Evolutionary conservation across 2,329 filamentous ascomycete species (phyloP).

Genomic region (Alternaria sp.): DNA sequence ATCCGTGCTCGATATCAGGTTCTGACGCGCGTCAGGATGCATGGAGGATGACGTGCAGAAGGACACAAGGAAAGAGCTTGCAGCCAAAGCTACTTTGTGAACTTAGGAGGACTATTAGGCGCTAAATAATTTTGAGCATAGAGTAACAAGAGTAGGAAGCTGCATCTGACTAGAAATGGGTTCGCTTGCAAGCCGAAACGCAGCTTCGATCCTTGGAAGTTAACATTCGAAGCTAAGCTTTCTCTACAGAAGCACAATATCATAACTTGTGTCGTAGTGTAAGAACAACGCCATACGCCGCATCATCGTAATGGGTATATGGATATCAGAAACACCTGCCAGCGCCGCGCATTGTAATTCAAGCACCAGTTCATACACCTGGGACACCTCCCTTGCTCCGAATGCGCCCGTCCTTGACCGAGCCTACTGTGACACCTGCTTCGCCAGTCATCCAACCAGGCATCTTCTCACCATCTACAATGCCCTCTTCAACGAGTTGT

Average conservation of each 20-base stretch:
- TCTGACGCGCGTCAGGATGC: background rate
- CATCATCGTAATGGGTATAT: conserved; percentile 31
- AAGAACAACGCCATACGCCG: conserved; percentile 23
- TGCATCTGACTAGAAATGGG: background rate
- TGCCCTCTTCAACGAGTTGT: conserved; percentile 76
- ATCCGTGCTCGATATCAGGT: background rate
- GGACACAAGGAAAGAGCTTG: background rate
- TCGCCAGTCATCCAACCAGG: conserved; percentile 93
- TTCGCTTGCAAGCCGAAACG: background rate
- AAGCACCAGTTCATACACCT: conserved; percentile 22
- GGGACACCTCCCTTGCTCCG: conserved; percentile 34
- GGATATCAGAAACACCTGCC: conserved; percentile 24
- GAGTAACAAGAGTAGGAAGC: background rate
- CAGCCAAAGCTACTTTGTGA: background rate
- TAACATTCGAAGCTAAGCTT: background rate
- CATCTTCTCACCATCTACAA: conserved; percentile 78
- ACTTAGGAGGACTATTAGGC: background rate
- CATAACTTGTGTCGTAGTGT: background rate
- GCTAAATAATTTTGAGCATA: background rate
- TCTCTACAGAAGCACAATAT: background rate
- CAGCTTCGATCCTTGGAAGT: background rate
- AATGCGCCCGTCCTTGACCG: conserved; percentile 71
- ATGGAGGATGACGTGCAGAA: background rate
- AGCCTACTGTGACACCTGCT: conserved; percentile 76
- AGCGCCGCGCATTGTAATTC: conserved; percentile 10